Conservation (phyloP, 352 stramenopile species). For the Globisporangium alternatum region DNA sequence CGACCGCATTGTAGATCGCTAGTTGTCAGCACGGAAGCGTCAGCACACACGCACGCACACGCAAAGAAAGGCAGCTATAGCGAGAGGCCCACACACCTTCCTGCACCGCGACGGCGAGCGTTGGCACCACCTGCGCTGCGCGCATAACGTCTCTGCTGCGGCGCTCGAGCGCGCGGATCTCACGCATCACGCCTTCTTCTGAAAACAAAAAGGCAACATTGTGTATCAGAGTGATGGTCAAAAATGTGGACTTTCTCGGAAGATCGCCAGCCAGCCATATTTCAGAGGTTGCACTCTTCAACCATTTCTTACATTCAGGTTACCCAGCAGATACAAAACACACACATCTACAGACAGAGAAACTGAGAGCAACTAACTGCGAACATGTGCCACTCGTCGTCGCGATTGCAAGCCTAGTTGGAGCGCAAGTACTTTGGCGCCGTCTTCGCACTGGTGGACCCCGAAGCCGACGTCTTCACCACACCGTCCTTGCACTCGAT, state of each 20-base stretch:
- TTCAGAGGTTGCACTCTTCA: too few species aligned
- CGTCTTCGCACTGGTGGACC: background rate
- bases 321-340: too few species aligned
- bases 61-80: background rate
- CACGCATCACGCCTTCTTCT: conserved; percentile 6
- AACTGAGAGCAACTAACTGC: too few species aligned
- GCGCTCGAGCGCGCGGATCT: conserved; percentile 30
- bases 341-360: too few species aligned
- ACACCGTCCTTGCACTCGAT: background rate
- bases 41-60: background rate
- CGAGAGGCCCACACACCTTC: conserved; percentile 42
- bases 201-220: too few species aligned
- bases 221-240: too few species aligned
- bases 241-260: too few species aligned
- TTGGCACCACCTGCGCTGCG: conserved; percentile 59
- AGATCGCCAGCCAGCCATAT: too few species aligned
- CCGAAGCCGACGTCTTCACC: background rate
- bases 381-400: too few species aligned
- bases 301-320: too few species aligned
- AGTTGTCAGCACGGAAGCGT: background rate
- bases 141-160: conserved; percentile 42
- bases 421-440: background rate
- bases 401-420: background rate
- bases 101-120: conserved; percentile 53
- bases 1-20: conserved; percentile 78